Evolutionary conservation across 2,329 filamentous ascomycete genomes (phyloP).

Genomic region (Hymenoscyphus scutula): DNA sequence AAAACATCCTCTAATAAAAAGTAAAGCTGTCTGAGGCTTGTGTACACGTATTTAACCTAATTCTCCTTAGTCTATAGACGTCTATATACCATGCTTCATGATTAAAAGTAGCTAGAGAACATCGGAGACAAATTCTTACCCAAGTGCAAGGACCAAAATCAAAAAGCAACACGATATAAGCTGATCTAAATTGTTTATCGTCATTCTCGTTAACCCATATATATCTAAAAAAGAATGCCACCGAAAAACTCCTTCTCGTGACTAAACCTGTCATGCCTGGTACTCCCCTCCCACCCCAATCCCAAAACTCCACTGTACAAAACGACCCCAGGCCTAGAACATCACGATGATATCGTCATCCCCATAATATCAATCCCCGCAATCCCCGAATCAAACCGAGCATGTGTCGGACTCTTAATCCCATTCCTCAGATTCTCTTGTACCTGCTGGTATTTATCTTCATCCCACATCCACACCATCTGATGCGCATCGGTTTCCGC

Average conservation of each 20-base stretch:
- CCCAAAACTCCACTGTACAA: background rate
- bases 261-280: background rate
- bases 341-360: background rate
- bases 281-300: too few species aligned
- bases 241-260: background rate
- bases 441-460: slow-evolving; percentile 27
- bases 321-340: background rate
- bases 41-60: too few species aligned
- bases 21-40: too few species aligned
- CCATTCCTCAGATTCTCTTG: slow-evolving; percentile 15
- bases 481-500: slow-evolving; percentile 23
- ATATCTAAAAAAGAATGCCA: background rate
- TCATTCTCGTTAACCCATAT: background rate
- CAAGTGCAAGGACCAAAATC: too few species aligned
- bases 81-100: too few species aligned
- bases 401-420: slow-evolving; percentile 26
- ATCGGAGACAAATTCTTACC: too few species aligned
- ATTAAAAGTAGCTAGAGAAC: too few species aligned
- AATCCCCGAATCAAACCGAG: slow-evolving; percentile 30
- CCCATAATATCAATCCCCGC: slow-evolving; percentile 13
- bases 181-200: background rate
- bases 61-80: too few species aligned
- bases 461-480: slow-evolving; percentile 33
- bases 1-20: too few species aligned
- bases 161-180: background rate